A percentile compares a stretch with the other conserved stretches of the same genome.
Evolutionary conservation across 305 asterid genomes (phyloP).

Genomic region (Coffea humblotiana): DNA sequence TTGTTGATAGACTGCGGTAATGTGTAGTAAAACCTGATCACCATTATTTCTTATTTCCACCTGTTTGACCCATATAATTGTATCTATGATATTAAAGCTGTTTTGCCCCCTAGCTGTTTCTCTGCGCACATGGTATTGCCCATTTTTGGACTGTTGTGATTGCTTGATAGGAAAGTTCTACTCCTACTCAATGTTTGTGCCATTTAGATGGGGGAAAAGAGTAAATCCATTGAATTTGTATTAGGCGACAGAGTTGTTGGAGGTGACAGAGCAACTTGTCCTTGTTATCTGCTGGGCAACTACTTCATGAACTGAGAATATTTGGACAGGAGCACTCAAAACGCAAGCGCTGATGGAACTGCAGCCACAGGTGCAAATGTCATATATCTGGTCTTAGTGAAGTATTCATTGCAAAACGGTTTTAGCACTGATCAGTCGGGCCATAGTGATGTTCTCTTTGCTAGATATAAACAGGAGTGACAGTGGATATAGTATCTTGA

Average conservation of each 20-base stretch:
- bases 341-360: neutral
- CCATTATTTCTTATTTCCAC: neutral
- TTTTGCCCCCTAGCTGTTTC: conserved; percentile 1
- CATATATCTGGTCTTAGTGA: neutral
- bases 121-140: conserved; percentile 1
- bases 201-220: neutral
- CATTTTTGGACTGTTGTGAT: neutral
- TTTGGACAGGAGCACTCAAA: no score
- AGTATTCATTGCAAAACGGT: neutral
- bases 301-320: neutral
- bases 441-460: neutral
- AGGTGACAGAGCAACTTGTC: neutral
- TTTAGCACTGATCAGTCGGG: neutral
- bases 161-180: neutral
- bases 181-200: neutral
- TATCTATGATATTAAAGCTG: neutral
- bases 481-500: neutral
- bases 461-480: neutral
- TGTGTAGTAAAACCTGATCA: neutral
- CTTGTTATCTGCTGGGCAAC: neutral
- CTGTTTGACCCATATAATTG: neutral
- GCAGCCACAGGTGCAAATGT: neutral
- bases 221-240: neutral
- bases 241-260: neutral
- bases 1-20: neutral